Conservation (phyloP, 257 asterid genomes). For the Nicotiana undulata region DNA sequence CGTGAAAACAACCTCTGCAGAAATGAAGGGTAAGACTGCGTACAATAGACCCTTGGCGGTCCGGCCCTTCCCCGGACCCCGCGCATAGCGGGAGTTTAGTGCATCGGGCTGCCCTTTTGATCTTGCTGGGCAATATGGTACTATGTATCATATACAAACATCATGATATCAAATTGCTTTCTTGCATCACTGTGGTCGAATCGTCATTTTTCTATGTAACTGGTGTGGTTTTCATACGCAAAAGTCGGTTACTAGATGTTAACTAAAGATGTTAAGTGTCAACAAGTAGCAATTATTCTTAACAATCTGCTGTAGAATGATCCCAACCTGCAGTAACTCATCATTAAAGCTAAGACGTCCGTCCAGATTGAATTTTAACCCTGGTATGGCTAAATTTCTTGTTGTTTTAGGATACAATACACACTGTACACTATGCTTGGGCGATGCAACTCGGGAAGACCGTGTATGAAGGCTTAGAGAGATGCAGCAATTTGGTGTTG, state of each 20-base stretch:
- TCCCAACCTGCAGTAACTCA: not conserved
- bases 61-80: too few species aligned
- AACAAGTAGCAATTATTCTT: not conserved
- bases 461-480: conserved; percentile 86
- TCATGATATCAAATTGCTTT: not conserved
- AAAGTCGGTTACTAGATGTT: not conserved
- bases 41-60: too few species aligned
- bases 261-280: not conserved
- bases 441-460: conserved; percentile 83
- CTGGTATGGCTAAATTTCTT: not conserved
- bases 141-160: not conserved
- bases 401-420: conserved; percentile 66
- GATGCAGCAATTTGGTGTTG: conserved; percentile 78
- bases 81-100: too few species aligned
- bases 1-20: too few species aligned
- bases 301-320: not conserved
- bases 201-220: not conserved
- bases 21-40: too few species aligned
- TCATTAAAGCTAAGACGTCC: too few species aligned
- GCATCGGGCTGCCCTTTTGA: too few species aligned
- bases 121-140: not conserved
- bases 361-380: not conserved
- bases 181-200: not conserved
- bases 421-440: conserved; percentile 82
- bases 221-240: not conserved